Percentiles rank a stretch among this genome's conserved stretches.
These are phyloP conservation scores for Boletus insuetus DNA, from an alignment of 768 basidiomycete genomes.

Conservation along the genomic window DNA sequence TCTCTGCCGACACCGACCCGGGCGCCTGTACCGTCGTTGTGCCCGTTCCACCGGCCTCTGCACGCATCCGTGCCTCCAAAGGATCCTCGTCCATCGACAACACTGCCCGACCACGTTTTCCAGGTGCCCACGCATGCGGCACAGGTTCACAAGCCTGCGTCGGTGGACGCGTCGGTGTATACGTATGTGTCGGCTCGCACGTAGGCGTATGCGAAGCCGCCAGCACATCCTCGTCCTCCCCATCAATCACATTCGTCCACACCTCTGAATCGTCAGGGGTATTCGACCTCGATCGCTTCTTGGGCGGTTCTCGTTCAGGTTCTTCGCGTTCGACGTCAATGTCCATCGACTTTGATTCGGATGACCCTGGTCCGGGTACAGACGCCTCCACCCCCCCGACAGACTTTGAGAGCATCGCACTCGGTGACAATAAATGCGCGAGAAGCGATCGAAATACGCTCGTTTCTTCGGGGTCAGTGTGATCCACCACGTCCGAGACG, in stretches of 20 bases:
- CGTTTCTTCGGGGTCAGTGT: constrained; percentile 58
- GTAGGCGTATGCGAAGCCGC: not conserved
- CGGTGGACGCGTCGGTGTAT: too few species aligned
- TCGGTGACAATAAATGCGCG: constrained; percentile 54
- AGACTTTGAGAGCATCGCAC: constrained; percentile 4
- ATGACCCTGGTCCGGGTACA: too few species aligned
- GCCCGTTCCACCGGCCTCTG: constrained; percentile 26
- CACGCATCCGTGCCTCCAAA: constrained; percentile 16
- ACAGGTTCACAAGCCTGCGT: too few species aligned
- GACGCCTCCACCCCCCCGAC: too few species aligned
- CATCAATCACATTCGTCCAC: constrained; percentile 41
- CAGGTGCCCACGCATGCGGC: not conserved
- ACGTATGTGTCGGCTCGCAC: too few species aligned
- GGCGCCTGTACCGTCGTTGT: too few species aligned
- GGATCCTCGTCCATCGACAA: constrained; percentile 31
- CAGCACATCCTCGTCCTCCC: constrained; percentile 22
- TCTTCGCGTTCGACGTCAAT: constrained; percentile 14
- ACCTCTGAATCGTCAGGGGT: constrained; percentile 36
- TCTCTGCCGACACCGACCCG: constrained; percentile 37
- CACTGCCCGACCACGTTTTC: constrained; percentile 22
- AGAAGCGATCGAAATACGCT: constrained; percentile 63
- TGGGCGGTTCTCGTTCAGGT: constrained; percentile 27
- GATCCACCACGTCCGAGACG: constrained; percentile 71
- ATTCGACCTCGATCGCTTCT: constrained; percentile 45
- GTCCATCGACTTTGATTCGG: too few species aligned